phyloP scores from a whole-genome alignment of 805 yeast species.

The Dipodascopsis uninucleata region DNA sequence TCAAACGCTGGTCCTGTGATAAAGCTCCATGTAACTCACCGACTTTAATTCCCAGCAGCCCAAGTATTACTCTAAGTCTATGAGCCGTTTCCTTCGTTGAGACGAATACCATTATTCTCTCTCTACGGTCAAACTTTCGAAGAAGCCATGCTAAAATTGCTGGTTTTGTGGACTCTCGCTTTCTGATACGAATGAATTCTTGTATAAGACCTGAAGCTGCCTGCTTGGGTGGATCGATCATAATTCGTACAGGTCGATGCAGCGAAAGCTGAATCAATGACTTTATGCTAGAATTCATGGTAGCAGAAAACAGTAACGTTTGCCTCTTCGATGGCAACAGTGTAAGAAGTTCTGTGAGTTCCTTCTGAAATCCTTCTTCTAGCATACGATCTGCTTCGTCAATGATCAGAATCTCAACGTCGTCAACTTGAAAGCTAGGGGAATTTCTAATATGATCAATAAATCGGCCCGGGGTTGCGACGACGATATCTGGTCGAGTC shows the following conservation, averaged over 20 bases:
- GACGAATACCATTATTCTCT: slow-evolving; percentile 83
- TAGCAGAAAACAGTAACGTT: slow-evolving; percentile 91
- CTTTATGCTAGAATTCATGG: slow-evolving; percentile 92
- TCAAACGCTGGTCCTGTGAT: slow-evolving; percentile 88
- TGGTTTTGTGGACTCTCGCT: slow-evolving; percentile 75
- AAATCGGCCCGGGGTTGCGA: slow-evolving; percentile 98
- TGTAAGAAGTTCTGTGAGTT: slow-evolving; percentile 82
- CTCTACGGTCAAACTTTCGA: slow-evolving; percentile 62
- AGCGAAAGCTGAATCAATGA: slow-evolving; percentile 82
- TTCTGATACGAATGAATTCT: slow-evolving; percentile 89
- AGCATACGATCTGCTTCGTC: slow-evolving; percentile 99
- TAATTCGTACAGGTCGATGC: slow-evolving; percentile 84
- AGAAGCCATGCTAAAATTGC: slow-evolving; percentile 73
- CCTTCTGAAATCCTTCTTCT: slow-evolving; percentile 98
- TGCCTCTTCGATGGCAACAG: slow-evolving; percentile 89
- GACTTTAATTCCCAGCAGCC: slow-evolving; percentile 80
- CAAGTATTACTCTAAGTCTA: slow-evolving; percentile 76
- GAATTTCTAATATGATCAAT: slow-evolving; percentile 96
- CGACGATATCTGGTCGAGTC: slow-evolving; percentile 88
- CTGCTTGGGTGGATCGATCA: slow-evolving; percentile 95
- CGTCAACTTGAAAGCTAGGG: slow-evolving; percentile 84
- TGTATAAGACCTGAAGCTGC: slow-evolving; percentile 88
- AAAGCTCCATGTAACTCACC: slow-evolving; percentile 83
- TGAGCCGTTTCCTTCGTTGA: slow-evolving; percentile 91
- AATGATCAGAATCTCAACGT: slow-evolving; percentile 84